Evolutionary conservation across 768 basidiomycete genomes (phyloP), one percentile per base, ranked within the genome.

Genomic region (Filobasidium wieringae): DNA sequence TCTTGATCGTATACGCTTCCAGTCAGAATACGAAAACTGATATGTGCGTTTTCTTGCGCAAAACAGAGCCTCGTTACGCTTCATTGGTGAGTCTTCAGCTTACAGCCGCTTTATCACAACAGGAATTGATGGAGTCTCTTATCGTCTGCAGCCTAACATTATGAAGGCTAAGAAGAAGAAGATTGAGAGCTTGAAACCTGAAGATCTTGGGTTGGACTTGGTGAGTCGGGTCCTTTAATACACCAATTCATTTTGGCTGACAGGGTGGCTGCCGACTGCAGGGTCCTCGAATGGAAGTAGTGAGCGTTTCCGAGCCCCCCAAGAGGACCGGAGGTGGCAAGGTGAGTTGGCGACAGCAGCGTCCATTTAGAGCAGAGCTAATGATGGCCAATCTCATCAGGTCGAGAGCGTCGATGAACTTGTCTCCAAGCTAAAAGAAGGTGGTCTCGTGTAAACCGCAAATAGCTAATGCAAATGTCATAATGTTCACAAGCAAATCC

Each of bases 121-220:
- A 30, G 43, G 32, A 4, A 7, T 7, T 12, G 50, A 47, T 24
- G 17, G 24, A 34, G 15, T 17, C 29, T 8, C 4, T 54, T 57
- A 61, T 41, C 55, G 29, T 17, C 15, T 39, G 36, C 58, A 69
- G 70, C 72, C 72, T 50, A 73, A 73, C 63, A 73, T 68, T 55
- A 66, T 68, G 67, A 73, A 77, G 64, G 95, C 95, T n/a, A 97
- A 96, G 80, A 99, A 96, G 80, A 99, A 99, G 77, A 84, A 86
- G 14, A 75, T 96, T 40, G 84, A 92, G 75, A 90, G 87, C 69
- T 67, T 95, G 52, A 81, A 81, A 15, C 79, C 89, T 1, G 77
- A 78, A 24, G 89, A 91, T 64, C 82, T 97, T 24, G 83, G 83
- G 7, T 77, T 96, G 24, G 89, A 97, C 76, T 80, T 88, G 54